Evolutionary conservation across 106 monocot species (phyloP), one percentile per base, ranked within the genome.

Genomic region (Dendrobium officinale): DNA sequence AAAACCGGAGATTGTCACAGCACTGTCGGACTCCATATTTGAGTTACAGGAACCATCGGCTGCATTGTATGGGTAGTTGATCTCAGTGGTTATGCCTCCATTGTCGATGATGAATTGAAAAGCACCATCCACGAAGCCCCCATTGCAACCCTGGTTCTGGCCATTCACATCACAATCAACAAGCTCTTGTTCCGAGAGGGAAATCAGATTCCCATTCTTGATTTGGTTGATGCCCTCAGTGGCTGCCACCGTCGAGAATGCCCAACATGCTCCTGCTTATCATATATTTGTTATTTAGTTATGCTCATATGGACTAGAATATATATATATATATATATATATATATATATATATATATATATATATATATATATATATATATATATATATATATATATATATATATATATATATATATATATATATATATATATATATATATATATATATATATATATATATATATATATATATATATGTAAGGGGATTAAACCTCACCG

Each of bases 51-150:
- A n/a, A n/a, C n/a, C n/a, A n/a, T n/a, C n/a, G n/a, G n/a, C n/a
- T n/a, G n/a, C n/a, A n/a, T n/a, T n/a, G n/a, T n/a, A n/a, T n/a
- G n/a, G n/a, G n/a, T 95, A 95, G 27, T 95, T 87, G 4, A 78
- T 75, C 40, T 95, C 92, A 33, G 87, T 84, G 66, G 90, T 90
- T 18, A 95, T 86, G 0, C 94, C 95, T 5, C 90, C 92, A 67
- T 95, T 95, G 33, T 81, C 79, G 19, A 92, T 85, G 75, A 95
- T 92, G 81, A 95, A 95, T 58, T 92, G 80, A 58, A 92, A 95
- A 10, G 95, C 95, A 54, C 88, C 80, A 68, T 95, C 95, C 95
- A 94, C 91, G 80, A 90, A 82, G 1, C 94, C 94, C 19, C 94
- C 94, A 73, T 90, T 87, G 91, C 94, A 92, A 10, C 95, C 95